Conservation (phyloP, 2,329 filamentous ascomycete genomes). For the Domatiomyces catenatus region DNA sequence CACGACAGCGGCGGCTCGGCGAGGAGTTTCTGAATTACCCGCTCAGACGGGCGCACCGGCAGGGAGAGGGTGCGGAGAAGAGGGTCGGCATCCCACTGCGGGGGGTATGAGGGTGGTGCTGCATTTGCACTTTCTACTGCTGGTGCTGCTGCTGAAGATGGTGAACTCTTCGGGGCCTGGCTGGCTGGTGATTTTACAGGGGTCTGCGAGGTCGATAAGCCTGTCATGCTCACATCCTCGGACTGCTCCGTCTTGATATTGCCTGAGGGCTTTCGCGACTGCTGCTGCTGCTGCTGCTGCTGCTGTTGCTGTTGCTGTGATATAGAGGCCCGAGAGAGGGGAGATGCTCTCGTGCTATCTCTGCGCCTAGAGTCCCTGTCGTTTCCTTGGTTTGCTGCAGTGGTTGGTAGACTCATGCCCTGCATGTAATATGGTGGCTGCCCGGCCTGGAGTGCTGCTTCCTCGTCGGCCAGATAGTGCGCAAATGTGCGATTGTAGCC, state of each 20-base stretch:
- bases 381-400: constrained; percentile 12
- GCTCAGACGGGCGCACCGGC: constrained; percentile 31
- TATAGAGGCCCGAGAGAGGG: constrained; percentile 7
- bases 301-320: constrained; percentile 14
- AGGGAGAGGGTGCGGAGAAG: constrained; percentile 23
- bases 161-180: constrained; percentile 5
- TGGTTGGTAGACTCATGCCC: neutral
- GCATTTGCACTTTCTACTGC: too few relatives aligned
- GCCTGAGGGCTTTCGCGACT: constrained; percentile 3
- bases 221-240: constrained; percentile 8
- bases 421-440: constrained; percentile 11
- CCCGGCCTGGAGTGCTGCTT: constrained; percentile 21
- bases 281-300: constrained; percentile 5
- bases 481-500: constrained; percentile 35
- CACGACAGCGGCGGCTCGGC: constrained; percentile 33
- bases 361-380: constrained; percentile 15
- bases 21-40: constrained; percentile 30
- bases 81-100: constrained; percentile 11
- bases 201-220: constrained; percentile 11
- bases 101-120: constrained; percentile 23
- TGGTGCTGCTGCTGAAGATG: constrained; percentile 1
- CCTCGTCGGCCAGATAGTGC: constrained; percentile 37
- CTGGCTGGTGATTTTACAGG: constrained; percentile 6
- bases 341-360: constrained; percentile 5
- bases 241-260: constrained; percentile 4